phyloP scores from a whole-genome alignment of 106 monocot species.

The Allium sativum region DNA sequence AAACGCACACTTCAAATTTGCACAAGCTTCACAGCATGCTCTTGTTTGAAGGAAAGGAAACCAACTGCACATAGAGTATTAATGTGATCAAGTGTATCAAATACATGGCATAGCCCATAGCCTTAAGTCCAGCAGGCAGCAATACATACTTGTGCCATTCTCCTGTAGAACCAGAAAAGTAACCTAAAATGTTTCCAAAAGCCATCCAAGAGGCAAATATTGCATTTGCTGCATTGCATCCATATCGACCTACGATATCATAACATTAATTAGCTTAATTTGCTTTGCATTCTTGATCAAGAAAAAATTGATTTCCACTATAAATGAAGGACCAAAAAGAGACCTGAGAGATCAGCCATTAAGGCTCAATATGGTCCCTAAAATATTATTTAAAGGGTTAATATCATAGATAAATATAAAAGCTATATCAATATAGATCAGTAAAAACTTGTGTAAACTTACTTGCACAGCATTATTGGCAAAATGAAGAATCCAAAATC shows the following conservation, averaged over 20 bases:
- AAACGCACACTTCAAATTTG: conserved; percentile 95
- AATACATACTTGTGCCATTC: conserved; percentile 67
- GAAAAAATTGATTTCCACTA: not conserved
- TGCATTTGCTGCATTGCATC: conserved; percentile 64
- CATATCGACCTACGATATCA: conserved; percentile 29
- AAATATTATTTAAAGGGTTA: not conserved
- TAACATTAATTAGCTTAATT: not conserved
- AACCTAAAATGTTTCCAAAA: conserved; percentile 91
- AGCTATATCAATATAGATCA: not conserved
- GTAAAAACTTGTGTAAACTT: not conserved
- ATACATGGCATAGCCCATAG: too few relatives aligned
- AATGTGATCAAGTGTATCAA: too few relatives aligned
- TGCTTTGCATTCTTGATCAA: not conserved
- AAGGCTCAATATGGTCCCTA: conserved; percentile 94
- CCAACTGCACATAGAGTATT: conserved; percentile 45
- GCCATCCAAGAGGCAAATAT: conserved; percentile 99
- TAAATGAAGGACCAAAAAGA: not conserved
- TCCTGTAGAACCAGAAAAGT: conserved; percentile 78
- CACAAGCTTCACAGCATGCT: conserved; percentile 96
- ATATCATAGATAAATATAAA: conserved; percentile 17
- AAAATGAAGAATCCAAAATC: conserved; percentile 93
- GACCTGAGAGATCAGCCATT: conserved; percentile 95
- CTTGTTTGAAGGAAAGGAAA: conserved; percentile 78
- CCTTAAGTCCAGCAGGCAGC: too few relatives aligned
- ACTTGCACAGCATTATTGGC: conserved; percentile 95